Evolutionary conservation across 495 filamentous ascomycete genomes (phyloP).

Genomic region (Penicillium roqueforti): DNA sequence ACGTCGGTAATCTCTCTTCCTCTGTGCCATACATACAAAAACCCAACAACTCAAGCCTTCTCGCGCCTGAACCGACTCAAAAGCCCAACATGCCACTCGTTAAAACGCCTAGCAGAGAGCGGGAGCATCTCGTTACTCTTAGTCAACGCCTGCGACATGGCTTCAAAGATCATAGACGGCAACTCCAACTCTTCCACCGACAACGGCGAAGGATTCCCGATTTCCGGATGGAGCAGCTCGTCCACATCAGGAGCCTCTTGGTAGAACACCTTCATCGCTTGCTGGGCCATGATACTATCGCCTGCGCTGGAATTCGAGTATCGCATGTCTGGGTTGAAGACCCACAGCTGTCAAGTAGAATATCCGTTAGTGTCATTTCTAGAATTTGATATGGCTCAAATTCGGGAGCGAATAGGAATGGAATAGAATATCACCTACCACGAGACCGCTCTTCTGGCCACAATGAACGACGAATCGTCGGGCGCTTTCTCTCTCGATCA

Average conservation of each 20-base stretch:
- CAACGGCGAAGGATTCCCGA: constrained; percentile 38
- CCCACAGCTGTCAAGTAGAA: constrained; percentile 55
- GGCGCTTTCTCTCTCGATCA: constrained; percentile 47
- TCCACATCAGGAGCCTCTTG: constrained; percentile 49
- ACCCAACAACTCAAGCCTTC: background rate
- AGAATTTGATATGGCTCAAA: background rate
- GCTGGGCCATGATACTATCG: constrained; percentile 31
- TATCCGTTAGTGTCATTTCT: constrained; percentile 19
- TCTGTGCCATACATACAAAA: background rate
- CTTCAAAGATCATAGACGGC: constrained; percentile 44
- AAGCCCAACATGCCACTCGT: constrained; percentile 65
- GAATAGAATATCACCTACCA: constrained; percentile 30
- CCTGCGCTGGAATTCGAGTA: constrained; percentile 52
- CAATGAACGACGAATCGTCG: constrained; percentile 47
- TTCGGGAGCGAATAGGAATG: background rate
- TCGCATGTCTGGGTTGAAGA: constrained; percentile 64
- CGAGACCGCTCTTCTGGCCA: constrained; percentile 33
- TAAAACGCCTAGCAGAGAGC: constrained; percentile 49
- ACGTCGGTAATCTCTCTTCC: too few species aligned
- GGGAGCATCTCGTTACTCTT: constrained; percentile 55
- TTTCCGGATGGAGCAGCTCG: constrained; percentile 47
- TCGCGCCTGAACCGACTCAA: constrained; percentile 41
- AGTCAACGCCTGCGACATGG: constrained; percentile 40
- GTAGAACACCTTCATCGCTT: constrained; percentile 68
- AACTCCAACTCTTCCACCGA: constrained; percentile 64